Base-by-base conservation (phyloP, 495 filamentous ascomycete species). In the Hyaloscypha finlandica region DNA sequence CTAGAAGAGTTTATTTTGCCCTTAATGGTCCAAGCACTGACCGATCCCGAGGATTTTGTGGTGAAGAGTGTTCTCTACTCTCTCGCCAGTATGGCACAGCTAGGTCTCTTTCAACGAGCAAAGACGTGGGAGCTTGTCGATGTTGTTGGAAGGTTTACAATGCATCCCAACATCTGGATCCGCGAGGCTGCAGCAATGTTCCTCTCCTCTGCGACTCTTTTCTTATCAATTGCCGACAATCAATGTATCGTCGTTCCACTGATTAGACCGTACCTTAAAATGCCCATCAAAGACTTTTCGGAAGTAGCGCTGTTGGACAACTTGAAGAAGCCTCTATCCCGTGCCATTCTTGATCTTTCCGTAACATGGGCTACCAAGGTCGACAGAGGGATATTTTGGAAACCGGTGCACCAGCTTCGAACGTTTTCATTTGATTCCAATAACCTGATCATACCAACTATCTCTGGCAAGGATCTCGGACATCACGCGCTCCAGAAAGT, bases 1-100 rank as follows among this genome's bases (percentile, higher is more conserved):
- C 77, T 98, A 61, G 96, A 99, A 76, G 94, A 96, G 66, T 99
- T 96, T 73, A 96, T 98, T 57, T 83, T 99, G 48, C 96, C 96
- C 2, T 79, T 99, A 14, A 97, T 99, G 93, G 84, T 97, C 11
- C 96, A 97, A 77, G 93, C 95, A n/a, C 82, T 98, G 70, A 94
- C 94, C 0, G 96, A 99, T 69, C 88, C 92, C 0, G 96, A 99
- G 76, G 96, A 98, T 67, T 93, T 91, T 78, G 94, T 99, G 4
- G 89, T 99, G 16, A 92, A 97, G 75, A 90, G 89, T 58, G 95
- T 96, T 1, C 78, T 99, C 31, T 86, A 93, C 51, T 94, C 94
- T 0, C 84, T 99, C 53, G 91, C 92, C n/a, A 87, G 89, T 64
- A 91, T 99, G 81, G 93, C 94, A 51, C 88, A 90, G 67, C 79